Conservation (phyloP, 2,329 filamentous ascomycete genomes). For the Peltaster fructicola region DNA sequence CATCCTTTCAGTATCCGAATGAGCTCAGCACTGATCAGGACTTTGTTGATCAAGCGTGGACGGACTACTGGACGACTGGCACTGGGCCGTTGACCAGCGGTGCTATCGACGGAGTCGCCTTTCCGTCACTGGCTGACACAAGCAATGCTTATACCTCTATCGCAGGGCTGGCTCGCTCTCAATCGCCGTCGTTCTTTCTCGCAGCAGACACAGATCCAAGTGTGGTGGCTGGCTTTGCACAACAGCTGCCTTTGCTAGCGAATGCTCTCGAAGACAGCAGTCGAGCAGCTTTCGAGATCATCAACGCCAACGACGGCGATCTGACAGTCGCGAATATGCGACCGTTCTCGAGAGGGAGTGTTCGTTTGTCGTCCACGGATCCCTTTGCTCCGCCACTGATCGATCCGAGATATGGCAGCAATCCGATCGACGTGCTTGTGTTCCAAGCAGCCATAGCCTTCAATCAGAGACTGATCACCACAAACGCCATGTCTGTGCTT, state of each 20-base stretch:
- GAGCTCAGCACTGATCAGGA: slow-evolving; percentile 10
- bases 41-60: slow-evolving; percentile 11
- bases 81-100: slow-evolving; percentile 14
- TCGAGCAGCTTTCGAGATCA: slow-evolving; percentile 14
- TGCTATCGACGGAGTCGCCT: slow-evolving; percentile 14
- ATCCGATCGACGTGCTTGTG: slow-evolving; percentile 22
- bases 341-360: slow-evolving; percentile 28
- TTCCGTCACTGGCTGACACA: slow-evolving; percentile 12
- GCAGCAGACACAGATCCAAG: slow-evolving; percentile 5
- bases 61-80: slow-evolving; percentile 11
- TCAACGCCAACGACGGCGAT: slow-evolving; percentile 16
- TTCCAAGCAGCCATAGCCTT: slow-evolving; percentile 14
- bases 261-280: slow-evolving; percentile 9
- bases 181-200: slow-evolving; percentile 10
- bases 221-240: slow-evolving; percentile 12
- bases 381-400: slow-evolving; percentile 23
- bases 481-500: slow-evolving; percentile 8
- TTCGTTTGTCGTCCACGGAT: slow-evolving; percentile 22
- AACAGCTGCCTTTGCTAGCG: slow-evolving; percentile 10
- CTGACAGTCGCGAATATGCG: slow-evolving; percentile 21
- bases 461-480: slow-evolving; percentile 13
- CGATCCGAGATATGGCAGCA: slow-evolving; percentile 28
- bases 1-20: slow-evolving; percentile 6
- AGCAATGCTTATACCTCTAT: slow-evolving; percentile 4
- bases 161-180: slow-evolving; percentile 6